Evolutionary conservation across 1,284 basidiomycete species (phyloP).

Genomic region (Ustilago tritici): DNA sequence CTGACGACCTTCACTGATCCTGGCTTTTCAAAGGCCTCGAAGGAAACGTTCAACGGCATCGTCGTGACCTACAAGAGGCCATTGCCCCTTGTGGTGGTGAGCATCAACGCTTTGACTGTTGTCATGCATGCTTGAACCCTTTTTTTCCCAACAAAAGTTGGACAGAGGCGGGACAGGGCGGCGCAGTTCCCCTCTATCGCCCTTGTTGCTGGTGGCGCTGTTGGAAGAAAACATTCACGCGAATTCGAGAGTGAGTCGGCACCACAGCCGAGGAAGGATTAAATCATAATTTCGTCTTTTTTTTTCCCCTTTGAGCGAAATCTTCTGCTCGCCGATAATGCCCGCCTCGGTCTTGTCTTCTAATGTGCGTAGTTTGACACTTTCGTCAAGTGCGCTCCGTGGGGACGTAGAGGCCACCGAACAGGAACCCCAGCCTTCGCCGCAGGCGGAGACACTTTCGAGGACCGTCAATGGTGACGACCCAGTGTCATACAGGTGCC

Average conservation of each 20-base stretch:
- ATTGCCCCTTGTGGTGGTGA: too few relatives aligned
- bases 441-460: neutral
- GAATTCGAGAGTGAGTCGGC: neutral
- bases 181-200: neutral
- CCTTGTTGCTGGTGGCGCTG: too few relatives aligned
- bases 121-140: too few relatives aligned
- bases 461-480: neutral
- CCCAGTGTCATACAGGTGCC: neutral
- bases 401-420: neutral
- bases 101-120: too few relatives aligned
- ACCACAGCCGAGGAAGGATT: conserved; percentile 2
- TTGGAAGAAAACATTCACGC: conserved; percentile 1
- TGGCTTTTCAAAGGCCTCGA: too few relatives aligned
- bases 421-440: neutral
- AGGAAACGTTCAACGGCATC: too few relatives aligned
- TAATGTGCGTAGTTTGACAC: neutral
- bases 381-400: neutral
- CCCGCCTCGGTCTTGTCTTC: neutral
- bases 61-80: too few relatives aligned
- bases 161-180: too few relatives aligned
- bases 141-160: too few relatives aligned
- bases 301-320: neutral
- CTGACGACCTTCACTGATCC: too few relatives aligned
- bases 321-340: neutral
- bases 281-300: conserved; percentile 2